These are phyloP conservation scores for Trypanosoma congolense DNA, from an alignment of 208 protist genomes.

Conservation along the genomic window DNA sequence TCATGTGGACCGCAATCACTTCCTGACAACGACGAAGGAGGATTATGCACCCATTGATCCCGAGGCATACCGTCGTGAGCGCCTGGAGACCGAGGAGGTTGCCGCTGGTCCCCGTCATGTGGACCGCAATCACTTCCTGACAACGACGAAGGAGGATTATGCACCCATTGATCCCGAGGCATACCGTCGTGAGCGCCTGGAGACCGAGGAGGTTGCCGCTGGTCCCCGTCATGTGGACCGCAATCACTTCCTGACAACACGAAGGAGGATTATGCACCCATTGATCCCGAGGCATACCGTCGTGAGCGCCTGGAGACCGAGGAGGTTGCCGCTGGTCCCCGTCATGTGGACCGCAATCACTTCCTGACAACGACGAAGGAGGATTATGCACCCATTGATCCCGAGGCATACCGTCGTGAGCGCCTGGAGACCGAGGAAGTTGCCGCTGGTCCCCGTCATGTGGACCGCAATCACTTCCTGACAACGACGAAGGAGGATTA, in stretches of 20 bases:
- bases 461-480: background rate
- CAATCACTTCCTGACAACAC: conserved; percentile 5
- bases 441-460: background rate
- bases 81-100: background rate
- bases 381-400: conserved; percentile 6
- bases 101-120: conserved; percentile 1
- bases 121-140: conserved; percentile 19
- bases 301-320: background rate
- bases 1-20: conserved; percentile 11
- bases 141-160: conserved; percentile 20
- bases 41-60: conserved; percentile 5
- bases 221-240: conserved; percentile 2
- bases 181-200: background rate
- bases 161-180: background rate
- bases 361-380: conserved; percentile 10
- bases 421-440: background rate
- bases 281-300: background rate
- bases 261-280: conserved; percentile 6
- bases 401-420: conserved; percentile 16
- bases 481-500: background rate
- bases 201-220: background rate
- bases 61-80: background rate
- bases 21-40: conserved; percentile 17
- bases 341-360: conserved; percentile 4
- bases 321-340: background rate